phyloP scores from a whole-genome alignment of 169 alveolate species.

The Amoebophrya sp. region DNA sequence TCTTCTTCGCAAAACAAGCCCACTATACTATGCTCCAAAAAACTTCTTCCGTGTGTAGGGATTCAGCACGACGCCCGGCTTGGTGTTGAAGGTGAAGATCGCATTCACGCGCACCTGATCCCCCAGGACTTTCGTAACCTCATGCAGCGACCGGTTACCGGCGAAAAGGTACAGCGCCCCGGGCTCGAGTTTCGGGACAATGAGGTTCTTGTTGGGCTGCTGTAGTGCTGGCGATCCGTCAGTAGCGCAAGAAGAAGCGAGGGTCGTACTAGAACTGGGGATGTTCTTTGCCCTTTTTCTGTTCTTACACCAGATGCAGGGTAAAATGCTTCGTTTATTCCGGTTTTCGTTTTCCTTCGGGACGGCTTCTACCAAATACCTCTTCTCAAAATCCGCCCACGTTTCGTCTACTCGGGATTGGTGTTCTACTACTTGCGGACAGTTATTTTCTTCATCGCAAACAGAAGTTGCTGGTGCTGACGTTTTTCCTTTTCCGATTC shows the following conservation, averaged over 20 bases:
- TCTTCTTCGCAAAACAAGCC: too few relatives aligned
- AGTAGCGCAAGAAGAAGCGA: neutral
- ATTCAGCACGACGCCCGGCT: slow-evolving; percentile 23
- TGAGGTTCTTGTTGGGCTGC: neutral
- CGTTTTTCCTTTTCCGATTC: too few relatives aligned
- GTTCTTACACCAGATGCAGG: neutral
- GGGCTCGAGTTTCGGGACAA: neutral
- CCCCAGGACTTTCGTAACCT: slow-evolving; percentile 17
- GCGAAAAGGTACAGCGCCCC: slow-evolving; percentile 21
- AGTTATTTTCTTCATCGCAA: neutral
- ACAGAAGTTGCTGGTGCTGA: too few relatives aligned
- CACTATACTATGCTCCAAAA: slow-evolving; percentile 23
- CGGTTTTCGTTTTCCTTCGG: neutral
- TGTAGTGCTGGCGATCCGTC: neutral
- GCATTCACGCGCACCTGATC: slow-evolving; percentile 25
- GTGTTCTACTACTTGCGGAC: neutral
- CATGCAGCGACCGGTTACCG: slow-evolving; percentile 32
- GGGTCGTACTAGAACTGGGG: neutral
- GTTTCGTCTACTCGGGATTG: neutral
- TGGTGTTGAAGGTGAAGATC: slow-evolving; percentile 32
- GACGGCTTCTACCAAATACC: neutral
- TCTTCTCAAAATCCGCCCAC: neutral
- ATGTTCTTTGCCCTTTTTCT: neutral
- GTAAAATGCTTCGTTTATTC: neutral
- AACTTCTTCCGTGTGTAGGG: slow-evolving; percentile 33